Evolutionary conservation across 352 stramenopile genomes (phyloP).

Genomic region (Peronospora belbahrii): DNA sequence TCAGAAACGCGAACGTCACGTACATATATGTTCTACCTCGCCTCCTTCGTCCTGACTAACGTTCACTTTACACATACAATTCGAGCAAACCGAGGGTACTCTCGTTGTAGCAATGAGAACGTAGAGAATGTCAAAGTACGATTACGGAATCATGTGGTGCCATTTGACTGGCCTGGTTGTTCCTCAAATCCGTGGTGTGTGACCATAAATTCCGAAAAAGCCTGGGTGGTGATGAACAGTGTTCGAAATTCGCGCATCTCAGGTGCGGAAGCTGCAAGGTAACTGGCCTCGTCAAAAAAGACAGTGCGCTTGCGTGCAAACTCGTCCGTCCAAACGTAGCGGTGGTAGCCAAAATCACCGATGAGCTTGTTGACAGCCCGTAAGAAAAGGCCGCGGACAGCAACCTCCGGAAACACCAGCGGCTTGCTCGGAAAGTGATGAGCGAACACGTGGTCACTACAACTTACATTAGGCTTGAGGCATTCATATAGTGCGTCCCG

Average conservation of each 20-base stretch:
- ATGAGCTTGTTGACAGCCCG: constrained; percentile 61
- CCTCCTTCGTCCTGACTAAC: constrained; percentile 7
- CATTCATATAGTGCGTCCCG: constrained; percentile 53
- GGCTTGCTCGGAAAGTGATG: constrained; percentile 61
- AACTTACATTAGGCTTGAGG: constrained; percentile 62
- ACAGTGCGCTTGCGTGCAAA: constrained; percentile 68
- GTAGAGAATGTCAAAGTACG: constrained; percentile 13
- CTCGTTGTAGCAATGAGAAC: constrained; percentile 15
- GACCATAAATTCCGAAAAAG: constrained; percentile 81
- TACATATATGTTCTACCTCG: constrained; percentile 21
- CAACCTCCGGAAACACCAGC: constrained; percentile 63
- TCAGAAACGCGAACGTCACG: constrained; percentile 16
- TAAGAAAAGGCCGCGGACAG: constrained; percentile 62
- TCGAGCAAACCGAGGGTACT: constrained; percentile 4
- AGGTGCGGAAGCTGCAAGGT: constrained; percentile 60
- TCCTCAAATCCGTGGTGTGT: constrained; percentile 78
- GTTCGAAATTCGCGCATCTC: constrained; percentile 79
- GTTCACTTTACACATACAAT: constrained; percentile 18
- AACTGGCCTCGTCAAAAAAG: constrained; percentile 84
- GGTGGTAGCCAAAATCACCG: constrained; percentile 78
- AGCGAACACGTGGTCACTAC: constrained; percentile 62
- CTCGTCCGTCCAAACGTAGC: constrained; percentile 81
- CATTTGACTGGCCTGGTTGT: constrained; percentile 25
- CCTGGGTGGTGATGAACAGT: constrained; percentile 78
- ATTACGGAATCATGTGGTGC: constrained; percentile 2